Percentiles rank a stretch among this genome's conserved stretches.
phyloP scores from a whole-genome alignment of 2,329 filamentous ascomycete species.

The Fusarium avenaceum region DNA sequence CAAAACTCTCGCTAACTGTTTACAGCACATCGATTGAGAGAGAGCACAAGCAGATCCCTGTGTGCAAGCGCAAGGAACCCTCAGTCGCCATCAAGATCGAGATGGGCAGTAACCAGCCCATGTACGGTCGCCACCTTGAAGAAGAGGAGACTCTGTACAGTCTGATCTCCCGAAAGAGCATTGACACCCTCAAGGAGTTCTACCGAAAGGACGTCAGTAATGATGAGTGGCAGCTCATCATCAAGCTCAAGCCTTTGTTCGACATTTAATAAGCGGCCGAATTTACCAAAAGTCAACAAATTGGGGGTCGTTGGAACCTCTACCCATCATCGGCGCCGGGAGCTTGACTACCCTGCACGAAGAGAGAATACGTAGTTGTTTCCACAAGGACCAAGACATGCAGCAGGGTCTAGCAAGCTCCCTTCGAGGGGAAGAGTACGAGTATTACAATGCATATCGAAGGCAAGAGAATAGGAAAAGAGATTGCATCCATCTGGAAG shows the following conservation, averaged over 20 bases:
- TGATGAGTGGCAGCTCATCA: slow-evolving; percentile 95
- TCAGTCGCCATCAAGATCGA: slow-evolving; percentile 98
- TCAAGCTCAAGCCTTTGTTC: slow-evolving; percentile 94
- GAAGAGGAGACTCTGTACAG: slow-evolving; percentile 91
- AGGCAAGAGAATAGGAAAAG: slow-evolving; percentile 18
- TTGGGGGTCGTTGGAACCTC: slow-evolving; percentile 1
- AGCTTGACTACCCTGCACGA: slow-evolving; percentile 1
- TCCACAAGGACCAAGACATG: slow-evolving; percentile 1
- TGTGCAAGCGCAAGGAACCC: slow-evolving; percentile 97
- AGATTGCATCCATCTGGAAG: slow-evolving; percentile 30
- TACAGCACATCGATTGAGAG: slow-evolving; percentile 92
- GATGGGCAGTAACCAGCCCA: slow-evolving; percentile 89
- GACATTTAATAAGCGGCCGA: slow-evolving; percentile 76
- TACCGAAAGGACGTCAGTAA: slow-evolving; percentile 88
- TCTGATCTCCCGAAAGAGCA: slow-evolving; percentile 86
- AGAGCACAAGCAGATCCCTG: slow-evolving; percentile 92
- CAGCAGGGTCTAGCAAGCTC: slow-evolving; percentile 15
- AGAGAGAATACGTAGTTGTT: slow-evolving; percentile 5
- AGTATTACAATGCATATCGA: slow-evolving; percentile 14
- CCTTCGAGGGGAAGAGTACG: slow-evolving; percentile 10
- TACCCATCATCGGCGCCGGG: slow-evolving; percentile 22
- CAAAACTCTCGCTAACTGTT: slow-evolving; percentile 51
- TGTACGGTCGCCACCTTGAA: slow-evolving; percentile 95
- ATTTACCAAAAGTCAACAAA: not conserved
- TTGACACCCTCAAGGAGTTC: slow-evolving; percentile 96